phyloP scores from a whole-genome alignment of 192 early-diverging fungal species.

The Backusella circina region DNA sequence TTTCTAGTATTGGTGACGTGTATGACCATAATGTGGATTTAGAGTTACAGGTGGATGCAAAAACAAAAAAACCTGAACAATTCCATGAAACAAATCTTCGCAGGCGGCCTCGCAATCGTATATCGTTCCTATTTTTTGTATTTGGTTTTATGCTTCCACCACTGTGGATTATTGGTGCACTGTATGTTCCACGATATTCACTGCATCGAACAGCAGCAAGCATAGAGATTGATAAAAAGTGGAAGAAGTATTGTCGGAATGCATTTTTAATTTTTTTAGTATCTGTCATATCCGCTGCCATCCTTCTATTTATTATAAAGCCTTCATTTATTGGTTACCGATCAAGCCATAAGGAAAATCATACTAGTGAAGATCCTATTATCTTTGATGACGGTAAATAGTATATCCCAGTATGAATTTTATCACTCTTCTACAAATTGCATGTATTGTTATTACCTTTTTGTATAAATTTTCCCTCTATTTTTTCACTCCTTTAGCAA shows the following conservation, averaged over 20 bases:
- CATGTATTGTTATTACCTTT: constrained; percentile 3
- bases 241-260: constrained; percentile 13
- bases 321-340: not conserved
- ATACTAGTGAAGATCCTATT: constrained; percentile 2
- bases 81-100: not conserved
- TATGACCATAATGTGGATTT: not conserved
- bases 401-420: not conserved
- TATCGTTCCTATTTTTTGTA: constrained; percentile 14
- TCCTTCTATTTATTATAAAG: constrained; percentile 3
- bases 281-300: not conserved
- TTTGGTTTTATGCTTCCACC: constrained; percentile 22
- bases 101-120: not conserved
- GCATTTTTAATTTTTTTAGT: not conserved
- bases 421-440: not conserved
- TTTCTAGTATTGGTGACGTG: not conserved
- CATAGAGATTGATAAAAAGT: not conserved
- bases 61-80: not conserved
- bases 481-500: not conserved
- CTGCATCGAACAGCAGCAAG: not conserved
- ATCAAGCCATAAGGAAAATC: not conserved
- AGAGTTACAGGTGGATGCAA: not conserved
- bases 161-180: constrained; percentile 9
- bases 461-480: not conserved
- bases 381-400: constrained; percentile 5
- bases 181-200: not conserved